Evolutionary conservation across 805 yeast genomes (phyloP).

Genomic region (Candida sonorensis): DNA sequence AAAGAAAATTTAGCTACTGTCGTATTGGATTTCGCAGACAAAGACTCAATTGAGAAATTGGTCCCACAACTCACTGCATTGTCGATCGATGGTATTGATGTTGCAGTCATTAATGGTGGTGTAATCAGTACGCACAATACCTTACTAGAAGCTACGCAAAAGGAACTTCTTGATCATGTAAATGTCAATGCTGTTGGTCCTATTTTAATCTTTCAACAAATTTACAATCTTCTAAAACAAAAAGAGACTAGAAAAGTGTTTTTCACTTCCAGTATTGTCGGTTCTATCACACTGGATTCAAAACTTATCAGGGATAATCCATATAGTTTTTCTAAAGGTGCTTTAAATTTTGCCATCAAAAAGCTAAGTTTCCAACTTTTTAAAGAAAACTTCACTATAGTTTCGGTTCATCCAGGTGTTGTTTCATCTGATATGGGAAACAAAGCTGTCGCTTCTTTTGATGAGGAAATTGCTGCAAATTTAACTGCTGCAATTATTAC

Average conservation of each 20-base stretch:
- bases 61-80: background rate
- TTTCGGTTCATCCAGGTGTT: conserved; percentile 34
- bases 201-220: conserved; percentile 3
- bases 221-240: conserved; percentile 1
- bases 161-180: background rate
- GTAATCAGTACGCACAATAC: background rate
- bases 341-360: conserved; percentile 26
- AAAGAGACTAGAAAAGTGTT: conserved; percentile 1
- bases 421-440: conserved; percentile 32
- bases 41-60: conserved; percentile 5
- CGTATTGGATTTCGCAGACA: conserved; percentile 2
- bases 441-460: background rate
- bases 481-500: background rate
- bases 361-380: conserved; percentile 22
- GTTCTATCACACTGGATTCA: too few relatives aligned
- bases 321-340: conserved; percentile 24
- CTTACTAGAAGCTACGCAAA: background rate
- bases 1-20: conserved; percentile 2
- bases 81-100: conserved; percentile 5
- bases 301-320: background rate
- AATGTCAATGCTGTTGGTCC: conserved; percentile 1
- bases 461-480: background rate
- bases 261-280: conserved; percentile 1
- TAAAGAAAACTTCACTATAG: conserved; percentile 21
- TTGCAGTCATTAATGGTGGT: conserved; percentile 6